phyloP scores from a whole-genome alignment of 441 rosid genomes.

The California macrophylla region DNA sequence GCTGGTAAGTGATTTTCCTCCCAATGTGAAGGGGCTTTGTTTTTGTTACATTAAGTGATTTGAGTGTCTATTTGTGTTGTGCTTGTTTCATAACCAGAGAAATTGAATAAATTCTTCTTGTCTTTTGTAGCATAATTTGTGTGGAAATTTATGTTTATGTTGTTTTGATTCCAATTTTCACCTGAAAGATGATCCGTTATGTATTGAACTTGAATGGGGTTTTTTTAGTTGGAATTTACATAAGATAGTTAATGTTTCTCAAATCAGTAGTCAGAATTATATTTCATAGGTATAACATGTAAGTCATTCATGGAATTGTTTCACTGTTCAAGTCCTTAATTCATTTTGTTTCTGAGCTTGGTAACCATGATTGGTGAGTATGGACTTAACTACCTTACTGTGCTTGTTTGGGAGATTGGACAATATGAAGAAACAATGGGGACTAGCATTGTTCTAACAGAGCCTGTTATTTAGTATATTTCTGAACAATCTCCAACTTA shows the following conservation, averaged over 20 bases:
- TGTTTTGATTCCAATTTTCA: neutral
- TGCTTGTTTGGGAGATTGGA: conserved; percentile 34
- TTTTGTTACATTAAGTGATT: neutral
- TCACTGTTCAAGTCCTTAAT: neutral
- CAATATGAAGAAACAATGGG: conserved; percentile 57
- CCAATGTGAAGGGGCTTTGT: neutral
- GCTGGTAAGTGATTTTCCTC: conserved; percentile 35
- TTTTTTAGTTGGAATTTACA: neutral
- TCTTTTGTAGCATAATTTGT: neutral
- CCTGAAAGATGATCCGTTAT: neutral
- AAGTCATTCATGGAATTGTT: neutral
- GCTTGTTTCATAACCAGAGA: neutral
- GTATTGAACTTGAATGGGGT: neutral
- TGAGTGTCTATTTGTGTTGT: neutral
- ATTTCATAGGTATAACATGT: neutral
- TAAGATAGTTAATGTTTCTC: neutral
- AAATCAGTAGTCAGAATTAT: neutral
- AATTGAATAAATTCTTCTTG: neutral
- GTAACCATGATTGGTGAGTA: neutral
- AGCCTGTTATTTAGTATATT: conserved; percentile 2
- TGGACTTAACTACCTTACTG: neutral
- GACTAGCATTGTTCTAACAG: conserved; percentile 41
- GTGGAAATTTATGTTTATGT: neutral
- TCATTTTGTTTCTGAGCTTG: neutral
- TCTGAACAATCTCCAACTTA: neutral